Conservation (phyloP, 1,284 basidiomycete genomes). For the Cronartium quercuum region DNA sequence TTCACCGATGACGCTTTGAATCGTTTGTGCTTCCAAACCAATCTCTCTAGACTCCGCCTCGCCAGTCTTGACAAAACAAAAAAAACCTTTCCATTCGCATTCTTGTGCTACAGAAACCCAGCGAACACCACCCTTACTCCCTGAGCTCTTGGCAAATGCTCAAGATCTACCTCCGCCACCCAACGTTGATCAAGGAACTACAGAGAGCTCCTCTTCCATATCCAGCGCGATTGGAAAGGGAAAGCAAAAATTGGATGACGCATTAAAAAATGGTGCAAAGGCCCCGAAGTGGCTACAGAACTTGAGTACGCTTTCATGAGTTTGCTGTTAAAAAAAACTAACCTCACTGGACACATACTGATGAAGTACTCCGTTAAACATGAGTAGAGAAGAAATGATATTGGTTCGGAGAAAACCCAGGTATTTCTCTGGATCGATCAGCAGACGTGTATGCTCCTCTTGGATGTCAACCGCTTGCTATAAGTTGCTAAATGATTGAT, state of each 20-base stretch:
- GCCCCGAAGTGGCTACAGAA: slow-evolving; percentile 61
- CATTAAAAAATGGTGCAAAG: slow-evolving; percentile 43
- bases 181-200: slow-evolving; percentile 41
- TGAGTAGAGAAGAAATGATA: neutral
- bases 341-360: too few relatives aligned
- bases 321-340: too few relatives aligned
- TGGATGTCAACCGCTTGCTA: too few relatives aligned
- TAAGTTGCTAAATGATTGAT: too few relatives aligned
- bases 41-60: neutral
- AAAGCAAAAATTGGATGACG: slow-evolving; percentile 41
- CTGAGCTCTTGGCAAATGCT: slow-evolving; percentile 57
- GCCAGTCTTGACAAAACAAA: neutral
- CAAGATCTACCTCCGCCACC: slow-evolving; percentile 60
- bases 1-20: slow-evolving; percentile 69
- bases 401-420: too few relatives aligned
- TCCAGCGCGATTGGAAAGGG: slow-evolving; percentile 36
- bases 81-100: neutral
- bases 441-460: too few relatives aligned
- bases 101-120: slow-evolving; percentile 39
- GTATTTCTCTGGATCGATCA: too few relatives aligned
- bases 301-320: slow-evolving; percentile 61
- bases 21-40: slow-evolving; percentile 52
- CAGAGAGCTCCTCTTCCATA: slow-evolving; percentile 11
- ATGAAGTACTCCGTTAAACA: too few relatives aligned
- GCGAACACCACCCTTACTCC: slow-evolving; percentile 62